Evolutionary conservation across 1,284 basidiomycete species (phyloP).

Genomic region (Gomphus bonarii): DNA sequence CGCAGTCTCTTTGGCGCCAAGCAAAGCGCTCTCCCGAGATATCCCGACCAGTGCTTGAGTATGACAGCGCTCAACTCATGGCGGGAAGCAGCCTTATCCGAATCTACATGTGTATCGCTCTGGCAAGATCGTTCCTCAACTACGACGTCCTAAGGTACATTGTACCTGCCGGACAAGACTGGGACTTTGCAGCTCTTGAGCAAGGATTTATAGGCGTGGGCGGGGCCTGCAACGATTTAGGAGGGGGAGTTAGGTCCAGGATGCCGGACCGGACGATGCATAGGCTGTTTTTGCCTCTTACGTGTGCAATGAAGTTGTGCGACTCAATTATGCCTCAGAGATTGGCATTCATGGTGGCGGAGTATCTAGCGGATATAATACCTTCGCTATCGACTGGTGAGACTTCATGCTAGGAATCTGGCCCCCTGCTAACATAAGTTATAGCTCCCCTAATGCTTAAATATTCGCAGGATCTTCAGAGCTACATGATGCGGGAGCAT

Average conservation of each 20-base stretch:
- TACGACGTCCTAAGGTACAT: neutral
- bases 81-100: neutral
- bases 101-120: slow-evolving; percentile 6
- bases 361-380: slow-evolving; percentile 2
- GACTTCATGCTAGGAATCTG: neutral
- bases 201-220: neutral
- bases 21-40: neutral
- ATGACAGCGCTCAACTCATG: neutral
- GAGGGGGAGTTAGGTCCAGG: neutral
- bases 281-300: neutral
- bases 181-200: neutral
- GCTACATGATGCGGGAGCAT: neutral
- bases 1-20: neutral
- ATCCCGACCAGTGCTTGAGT: neutral
- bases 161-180: neutral
- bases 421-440: neutral
- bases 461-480: slow-evolving; percentile 3
- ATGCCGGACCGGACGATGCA: slow-evolving; percentile 4
- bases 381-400: neutral
- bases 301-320: slow-evolving; percentile 1
- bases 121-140: neutral
- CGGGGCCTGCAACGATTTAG: neutral
- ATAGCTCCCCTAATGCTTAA: slow-evolving; percentile 3
- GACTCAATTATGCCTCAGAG: neutral
- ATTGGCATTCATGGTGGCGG: neutral